Percentiles rank a stretch among this genome's conserved stretches.
Evolutionary conservation across 306 rosid genomes (phyloP).

Genomic region (Glycyrrhiza uralensis): DNA sequence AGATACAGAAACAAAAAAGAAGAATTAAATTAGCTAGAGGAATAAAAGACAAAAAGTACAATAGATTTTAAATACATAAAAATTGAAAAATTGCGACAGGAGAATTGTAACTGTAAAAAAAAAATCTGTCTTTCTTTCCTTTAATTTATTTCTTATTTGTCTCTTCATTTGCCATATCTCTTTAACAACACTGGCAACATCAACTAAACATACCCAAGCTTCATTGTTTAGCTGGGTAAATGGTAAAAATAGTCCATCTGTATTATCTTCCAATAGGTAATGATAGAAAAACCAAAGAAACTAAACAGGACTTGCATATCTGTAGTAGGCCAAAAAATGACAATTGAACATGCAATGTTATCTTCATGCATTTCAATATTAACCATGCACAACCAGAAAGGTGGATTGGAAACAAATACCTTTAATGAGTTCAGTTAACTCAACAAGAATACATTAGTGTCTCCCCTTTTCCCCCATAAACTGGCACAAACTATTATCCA

Average conservation of each 20-base stretch:
- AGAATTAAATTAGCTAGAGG: constrained; percentile 8
- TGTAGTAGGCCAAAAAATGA: neutral
- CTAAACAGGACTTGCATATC: neutral
- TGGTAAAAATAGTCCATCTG: neutral
- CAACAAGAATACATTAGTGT: neutral
- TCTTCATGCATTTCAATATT: neutral
- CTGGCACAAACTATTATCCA: neutral
- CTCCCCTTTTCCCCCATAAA: neutral
- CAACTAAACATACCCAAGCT: neutral
- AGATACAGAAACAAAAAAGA: neutral
- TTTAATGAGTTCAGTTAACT: neutral
- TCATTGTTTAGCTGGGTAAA: neutral
- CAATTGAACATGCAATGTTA: neutral
- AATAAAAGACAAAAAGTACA: neutral
- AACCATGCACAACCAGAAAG: neutral
- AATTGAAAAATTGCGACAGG: neutral
- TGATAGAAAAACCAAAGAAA: neutral
- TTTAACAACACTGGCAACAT: neutral
- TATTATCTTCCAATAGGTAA: neutral
- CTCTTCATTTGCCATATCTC: neutral
- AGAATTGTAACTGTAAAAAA: neutral
- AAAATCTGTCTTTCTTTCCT: neutral
- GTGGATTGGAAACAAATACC: neutral
- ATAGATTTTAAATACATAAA: neutral
- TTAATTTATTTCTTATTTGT: too few species aligned